These are phyloP conservation scores for Alternaria gansuensis DNA, from an alignment of 2,329 filamentous ascomycete genomes.

Conservation along the genomic window DNA sequence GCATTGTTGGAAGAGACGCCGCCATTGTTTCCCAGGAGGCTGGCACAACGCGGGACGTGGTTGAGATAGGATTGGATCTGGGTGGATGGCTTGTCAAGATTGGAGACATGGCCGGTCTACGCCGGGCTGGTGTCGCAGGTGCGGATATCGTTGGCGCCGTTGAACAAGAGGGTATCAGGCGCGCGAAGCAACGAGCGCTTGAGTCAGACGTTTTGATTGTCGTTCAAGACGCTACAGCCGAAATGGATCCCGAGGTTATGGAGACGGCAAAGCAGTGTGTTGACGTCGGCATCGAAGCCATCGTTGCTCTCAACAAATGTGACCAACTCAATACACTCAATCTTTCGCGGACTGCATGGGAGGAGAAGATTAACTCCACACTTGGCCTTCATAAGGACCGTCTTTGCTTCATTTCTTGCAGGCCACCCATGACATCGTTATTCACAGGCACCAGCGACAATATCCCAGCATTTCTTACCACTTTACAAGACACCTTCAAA, in stretches of 20 bases:
- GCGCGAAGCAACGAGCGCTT: constrained; percentile 80
- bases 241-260: constrained; percentile 69
- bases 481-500: constrained; percentile 73
- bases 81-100: constrained; percentile 92
- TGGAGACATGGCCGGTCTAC: constrained; percentile 91
- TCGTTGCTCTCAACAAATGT: constrained; percentile 69
- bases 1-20: constrained; percentile 87
- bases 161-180: constrained; percentile 88
- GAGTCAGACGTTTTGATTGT: constrained; percentile 87
- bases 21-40: constrained; percentile 94
- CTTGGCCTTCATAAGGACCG: constrained; percentile 50
- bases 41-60: constrained; percentile 91
- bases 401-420: constrained; percentile 77
- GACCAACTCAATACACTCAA: constrained; percentile 59
- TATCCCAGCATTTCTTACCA: constrained; percentile 73
- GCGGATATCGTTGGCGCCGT: constrained; percentile 69
- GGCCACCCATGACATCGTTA: constrained; percentile 57
- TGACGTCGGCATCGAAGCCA: constrained; percentile 60
- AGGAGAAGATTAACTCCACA: constrained; percentile 29
- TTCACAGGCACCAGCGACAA: constrained; percentile 64
- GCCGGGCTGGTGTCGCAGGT: constrained; percentile 57
- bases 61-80: constrained; percentile 90
- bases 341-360: constrained; percentile 28
- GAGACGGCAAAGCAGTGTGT: constrained; percentile 63
- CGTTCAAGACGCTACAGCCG: constrained; percentile 72